phyloP scores from a whole-genome alignment of 1,139 yeast genomes.

The Eremothecium gossypii region DNA sequence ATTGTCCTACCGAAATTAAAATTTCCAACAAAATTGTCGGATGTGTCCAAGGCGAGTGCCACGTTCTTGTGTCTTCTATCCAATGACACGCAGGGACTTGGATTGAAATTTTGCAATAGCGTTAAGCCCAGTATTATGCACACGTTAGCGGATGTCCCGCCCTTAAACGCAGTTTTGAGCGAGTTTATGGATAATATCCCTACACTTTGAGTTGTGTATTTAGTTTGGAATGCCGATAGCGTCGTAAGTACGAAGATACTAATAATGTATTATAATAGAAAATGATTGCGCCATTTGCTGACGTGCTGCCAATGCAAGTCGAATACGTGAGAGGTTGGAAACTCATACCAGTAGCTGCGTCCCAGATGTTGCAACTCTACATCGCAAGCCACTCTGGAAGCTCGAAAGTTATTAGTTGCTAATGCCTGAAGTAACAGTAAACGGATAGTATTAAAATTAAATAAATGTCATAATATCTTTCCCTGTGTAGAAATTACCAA shows the following conservation, averaged over 20 bases:
- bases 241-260: no score
- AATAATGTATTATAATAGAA: not conserved
- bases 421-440: no score
- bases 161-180: conserved; percentile 24
- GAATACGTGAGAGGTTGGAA: no score
- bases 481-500: not conserved
- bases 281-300: not conserved
- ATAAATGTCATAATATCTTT: no score
- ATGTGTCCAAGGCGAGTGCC: conserved; percentile 27
- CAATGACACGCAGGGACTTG: conserved; percentile 24
- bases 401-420: no score
- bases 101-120: conserved; percentile 21
- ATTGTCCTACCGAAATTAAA: conserved; percentile 19
- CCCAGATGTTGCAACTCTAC: no score
- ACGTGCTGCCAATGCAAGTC: not conserved
- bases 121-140: conserved; percentile 26
- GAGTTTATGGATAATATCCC: conserved; percentile 29
- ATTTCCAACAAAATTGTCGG: conserved; percentile 25
- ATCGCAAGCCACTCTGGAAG: no score
- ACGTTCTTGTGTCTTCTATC: conserved; percentile 28
- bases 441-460: no score
- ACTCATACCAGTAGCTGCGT: no score
- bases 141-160: conserved; percentile 28
- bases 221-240: no score
- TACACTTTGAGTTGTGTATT: conserved; percentile 10